Conservation (phyloP, 805 yeast species). For the Priceomyces haplophilus region DNA sequence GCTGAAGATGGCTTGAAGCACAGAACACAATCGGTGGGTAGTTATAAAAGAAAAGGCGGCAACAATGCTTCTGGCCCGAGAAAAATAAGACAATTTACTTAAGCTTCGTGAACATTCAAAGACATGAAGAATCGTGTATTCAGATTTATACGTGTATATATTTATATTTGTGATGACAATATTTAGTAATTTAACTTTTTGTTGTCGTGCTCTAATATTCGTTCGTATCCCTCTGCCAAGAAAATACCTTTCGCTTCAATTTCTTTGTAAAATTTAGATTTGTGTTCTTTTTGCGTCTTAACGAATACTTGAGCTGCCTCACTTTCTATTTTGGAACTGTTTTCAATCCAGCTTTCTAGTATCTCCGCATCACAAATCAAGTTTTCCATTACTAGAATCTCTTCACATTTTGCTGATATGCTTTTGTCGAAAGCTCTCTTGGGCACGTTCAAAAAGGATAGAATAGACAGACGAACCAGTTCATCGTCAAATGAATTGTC, state of each 20-base stretch:
- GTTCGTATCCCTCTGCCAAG: background rate
- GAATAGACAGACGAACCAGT: slow-evolving; percentile 2
- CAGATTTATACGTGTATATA: too few relatives aligned
- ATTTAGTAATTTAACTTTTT: background rate
- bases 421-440: background rate
- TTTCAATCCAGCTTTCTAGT: slow-evolving; percentile 11
- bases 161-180: too few relatives aligned
- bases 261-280: slow-evolving; percentile 21
- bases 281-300: slow-evolving; percentile 18
- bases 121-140: too few relatives aligned
- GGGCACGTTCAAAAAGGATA: slow-evolving; percentile 2
- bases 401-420: background rate
- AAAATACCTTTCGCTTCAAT: slow-evolving; percentile 18
- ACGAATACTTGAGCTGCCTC: slow-evolving; percentile 14
- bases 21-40: slow-evolving; percentile 39
- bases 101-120: too few relatives aligned
- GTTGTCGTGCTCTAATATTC: background rate
- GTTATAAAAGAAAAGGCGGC: slow-evolving; percentile 9
- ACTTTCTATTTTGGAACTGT: slow-evolving; percentile 9
- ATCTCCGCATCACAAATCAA: slow-evolving; percentile 20
- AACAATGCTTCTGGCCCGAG: background rate
- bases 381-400: slow-evolving; percentile 9
- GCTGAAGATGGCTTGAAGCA: slow-evolving; percentile 72
- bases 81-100: too few relatives aligned
- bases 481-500: slow-evolving; percentile 4